phyloP scores from a whole-genome alignment of 345 rosid genomes.

The Pelargonium nanum region DNA sequence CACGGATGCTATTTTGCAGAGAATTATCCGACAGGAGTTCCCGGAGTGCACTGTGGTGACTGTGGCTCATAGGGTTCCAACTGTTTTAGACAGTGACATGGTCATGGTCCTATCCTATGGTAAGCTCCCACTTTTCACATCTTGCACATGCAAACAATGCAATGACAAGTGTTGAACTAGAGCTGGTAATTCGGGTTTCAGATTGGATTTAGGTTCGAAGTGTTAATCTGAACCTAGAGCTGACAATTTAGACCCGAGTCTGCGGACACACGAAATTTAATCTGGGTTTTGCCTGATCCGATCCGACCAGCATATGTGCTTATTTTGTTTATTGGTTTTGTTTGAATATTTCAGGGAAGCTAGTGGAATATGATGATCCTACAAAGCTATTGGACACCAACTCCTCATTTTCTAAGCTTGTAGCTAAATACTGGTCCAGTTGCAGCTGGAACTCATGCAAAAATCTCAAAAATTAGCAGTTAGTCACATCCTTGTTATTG shows the following conservation, averaged over 20 bases:
- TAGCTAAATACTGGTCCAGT: constrained; percentile 70
- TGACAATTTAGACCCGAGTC: no score
- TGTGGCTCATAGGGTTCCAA: constrained; percentile 68
- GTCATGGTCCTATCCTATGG: constrained; percentile 77
- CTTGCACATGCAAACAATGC: background rate
- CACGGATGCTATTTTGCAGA: constrained; percentile 60
- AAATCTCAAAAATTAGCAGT: constrained; percentile 8
- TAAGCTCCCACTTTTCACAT: constrained; percentile 12
- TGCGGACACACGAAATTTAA: no score
- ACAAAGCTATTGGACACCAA: constrained; percentile 50
- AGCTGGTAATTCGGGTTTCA: no score
- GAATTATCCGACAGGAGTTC: constrained; percentile 57
- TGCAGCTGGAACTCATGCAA: constrained; percentile 32
- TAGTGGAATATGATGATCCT: constrained; percentile 64
- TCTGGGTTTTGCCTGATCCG: background rate
- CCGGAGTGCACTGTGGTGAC: constrained; percentile 55
- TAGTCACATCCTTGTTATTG: background rate
- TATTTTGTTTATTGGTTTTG: background rate
- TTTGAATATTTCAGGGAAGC: constrained; percentile 27
- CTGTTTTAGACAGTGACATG: constrained; percentile 68
- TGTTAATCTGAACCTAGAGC: no score
- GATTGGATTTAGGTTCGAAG: no score
- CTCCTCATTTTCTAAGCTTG: constrained; percentile 65
- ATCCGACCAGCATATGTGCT: background rate
- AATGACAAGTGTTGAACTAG: no score